Evolutionary conservation across 139 green algal species (phyloP).

Genomic region (Chlorella sp.): DNA sequence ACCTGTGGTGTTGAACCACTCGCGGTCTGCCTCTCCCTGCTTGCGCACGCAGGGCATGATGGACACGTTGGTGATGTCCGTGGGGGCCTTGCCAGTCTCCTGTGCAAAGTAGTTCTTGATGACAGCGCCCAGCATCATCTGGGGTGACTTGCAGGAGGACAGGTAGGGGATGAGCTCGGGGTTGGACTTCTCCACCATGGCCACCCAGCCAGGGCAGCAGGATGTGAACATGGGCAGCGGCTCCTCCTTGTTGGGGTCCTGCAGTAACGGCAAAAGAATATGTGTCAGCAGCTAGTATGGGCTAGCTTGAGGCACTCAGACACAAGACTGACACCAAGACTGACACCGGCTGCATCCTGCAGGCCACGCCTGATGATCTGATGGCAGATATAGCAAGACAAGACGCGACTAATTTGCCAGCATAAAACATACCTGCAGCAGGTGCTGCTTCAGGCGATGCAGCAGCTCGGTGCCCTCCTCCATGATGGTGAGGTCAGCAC

Average conservation of each 20-base stretch:
- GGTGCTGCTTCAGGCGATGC: too few relatives aligned
- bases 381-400: too few relatives aligned
- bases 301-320: too few relatives aligned
- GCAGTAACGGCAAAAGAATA: too few relatives aligned
- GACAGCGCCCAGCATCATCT: constrained; percentile 64
- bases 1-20: constrained; percentile 32
- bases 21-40: constrained; percentile 49
- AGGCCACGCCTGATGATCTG: too few relatives aligned
- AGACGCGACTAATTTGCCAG: too few relatives aligned
- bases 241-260: constrained; percentile 27
- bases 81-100: constrained; percentile 13
- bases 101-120: constrained; percentile 60
- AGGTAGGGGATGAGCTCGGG: constrained; percentile 69
- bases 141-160: constrained; percentile 54
- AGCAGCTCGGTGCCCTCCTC: too few relatives aligned
- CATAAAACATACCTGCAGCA: too few relatives aligned
- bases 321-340: too few relatives aligned
- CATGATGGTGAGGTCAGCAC: too few relatives aligned
- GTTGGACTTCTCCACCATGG: constrained; percentile 59
- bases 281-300: too few relatives aligned
- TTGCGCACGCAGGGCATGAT: constrained; percentile 71
- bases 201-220: constrained; percentile 64
- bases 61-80: constrained; percentile 34
- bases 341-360: too few relatives aligned
- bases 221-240: constrained; percentile 69